Evolutionary conservation across 169 alveolate genomes (phyloP).

Genomic region (Hepatocystis sp.): DNA sequence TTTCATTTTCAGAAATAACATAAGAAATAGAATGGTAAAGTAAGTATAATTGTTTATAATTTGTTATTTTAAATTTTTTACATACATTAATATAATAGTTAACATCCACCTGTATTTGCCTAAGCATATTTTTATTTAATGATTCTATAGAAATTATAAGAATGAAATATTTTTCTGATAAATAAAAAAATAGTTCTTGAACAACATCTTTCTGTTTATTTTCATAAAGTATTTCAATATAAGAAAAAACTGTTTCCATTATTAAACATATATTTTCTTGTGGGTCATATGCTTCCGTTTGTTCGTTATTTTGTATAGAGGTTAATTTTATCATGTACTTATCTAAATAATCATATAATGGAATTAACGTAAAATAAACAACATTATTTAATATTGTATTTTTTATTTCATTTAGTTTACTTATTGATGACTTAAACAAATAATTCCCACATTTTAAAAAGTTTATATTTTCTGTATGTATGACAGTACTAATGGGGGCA

Average conservation of each 20-base stretch:
- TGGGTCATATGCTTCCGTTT: constrained; percentile 5
- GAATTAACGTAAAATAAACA: constrained; percentile 34
- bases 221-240: constrained; percentile 43
- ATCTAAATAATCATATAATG: constrained; percentile 28
- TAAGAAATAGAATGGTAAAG: constrained; percentile 32
- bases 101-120: constrained; percentile 40
- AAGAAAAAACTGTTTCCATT: constrained; percentile 36
- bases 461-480: constrained; percentile 13
- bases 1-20: not conserved
- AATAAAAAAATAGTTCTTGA: constrained; percentile 7
- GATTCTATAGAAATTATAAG: constrained; percentile 1
- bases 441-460: constrained; percentile 34
- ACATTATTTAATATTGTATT: constrained; percentile 50
- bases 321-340: constrained; percentile 15
- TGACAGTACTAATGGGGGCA: not conserved
- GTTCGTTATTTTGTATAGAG: constrained; percentile 1
- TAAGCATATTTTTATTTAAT: constrained; percentile 14
- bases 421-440: constrained; percentile 22
- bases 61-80: constrained; percentile 19
- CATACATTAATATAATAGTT: constrained; percentile 40
- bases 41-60: constrained; percentile 38
- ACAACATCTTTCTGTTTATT: constrained; percentile 5
- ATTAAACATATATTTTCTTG: constrained; percentile 51
- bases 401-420: constrained; percentile 65
- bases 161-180: constrained; percentile 19